These are phyloP conservation scores for Penicillium argentinense DNA, from an alignment of 495 filamentous ascomycete genomes.

Conservation along the genomic window DNA sequence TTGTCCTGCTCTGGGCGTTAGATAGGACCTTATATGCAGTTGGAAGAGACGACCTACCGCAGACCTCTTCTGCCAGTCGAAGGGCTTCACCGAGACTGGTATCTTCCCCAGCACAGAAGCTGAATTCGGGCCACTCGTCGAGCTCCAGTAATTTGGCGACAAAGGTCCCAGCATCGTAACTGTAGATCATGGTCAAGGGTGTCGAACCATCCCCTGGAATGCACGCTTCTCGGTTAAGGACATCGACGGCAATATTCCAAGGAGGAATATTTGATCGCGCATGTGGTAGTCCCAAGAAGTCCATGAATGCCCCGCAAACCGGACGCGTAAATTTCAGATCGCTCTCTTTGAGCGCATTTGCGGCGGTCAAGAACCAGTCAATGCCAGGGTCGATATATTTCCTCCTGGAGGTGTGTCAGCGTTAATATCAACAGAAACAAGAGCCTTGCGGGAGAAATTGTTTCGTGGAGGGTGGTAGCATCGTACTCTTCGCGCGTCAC, in stretches of 20 bases:
- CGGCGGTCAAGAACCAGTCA: slow-evolving; percentile 8
- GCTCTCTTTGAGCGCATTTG: slow-evolving; percentile 7
- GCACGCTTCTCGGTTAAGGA: slow-evolving; percentile 6
- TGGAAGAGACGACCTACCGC: not conserved
- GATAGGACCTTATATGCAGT: not conserved
- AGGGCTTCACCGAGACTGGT: slow-evolving; percentile 8
- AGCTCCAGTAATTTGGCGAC: slow-evolving; percentile 9
- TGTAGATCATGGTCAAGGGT: slow-evolving; percentile 8
- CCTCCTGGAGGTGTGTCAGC: slow-evolving; percentile 4
- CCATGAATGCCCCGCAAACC: slow-evolving; percentile 11
- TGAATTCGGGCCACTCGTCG: slow-evolving; percentile 13
- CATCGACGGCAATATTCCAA: slow-evolving; percentile 7
- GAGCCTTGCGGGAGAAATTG: no score
- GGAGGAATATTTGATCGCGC: slow-evolving; percentile 5
- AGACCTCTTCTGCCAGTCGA: slow-evolving; percentile 3
- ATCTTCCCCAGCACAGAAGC: slow-evolving; percentile 8
- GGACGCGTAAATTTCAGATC: slow-evolving; percentile 7
- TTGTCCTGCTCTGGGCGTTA: slow-evolving; percentile 1
- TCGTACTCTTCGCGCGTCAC: slow-evolving; percentile 6
- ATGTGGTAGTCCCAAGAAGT: slow-evolving; percentile 5
- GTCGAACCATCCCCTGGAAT: slow-evolving; percentile 6
- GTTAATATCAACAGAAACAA: not conserved
- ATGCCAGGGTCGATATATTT: slow-evolving; percentile 6
- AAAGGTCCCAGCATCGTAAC: slow-evolving; percentile 7
- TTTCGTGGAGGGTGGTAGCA: no score